Evolutionary conservation across 805 yeast species (phyloP).

Genomic region (Yarrowia porcina): DNA sequence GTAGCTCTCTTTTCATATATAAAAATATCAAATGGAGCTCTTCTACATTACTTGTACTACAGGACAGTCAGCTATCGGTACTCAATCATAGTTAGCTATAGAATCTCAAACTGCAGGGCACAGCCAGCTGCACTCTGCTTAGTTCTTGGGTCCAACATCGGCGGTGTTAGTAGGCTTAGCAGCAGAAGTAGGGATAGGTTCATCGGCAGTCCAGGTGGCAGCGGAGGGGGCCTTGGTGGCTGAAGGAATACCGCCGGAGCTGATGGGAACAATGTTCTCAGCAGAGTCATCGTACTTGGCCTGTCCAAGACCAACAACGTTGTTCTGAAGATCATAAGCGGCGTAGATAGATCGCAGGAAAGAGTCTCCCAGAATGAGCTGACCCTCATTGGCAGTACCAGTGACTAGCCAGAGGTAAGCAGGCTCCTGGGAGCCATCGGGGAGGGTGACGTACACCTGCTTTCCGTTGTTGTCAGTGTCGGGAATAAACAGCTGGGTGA

Average conservation of each 20-base stretch:
- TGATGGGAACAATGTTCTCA: constrained; percentile 30
- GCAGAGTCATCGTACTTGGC: constrained; percentile 31
- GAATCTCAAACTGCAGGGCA: not conserved
- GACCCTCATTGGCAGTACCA: not conserved
- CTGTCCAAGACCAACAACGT: constrained; percentile 52
- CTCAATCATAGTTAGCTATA: not conserved
- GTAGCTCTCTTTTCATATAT: no score
- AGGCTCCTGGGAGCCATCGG: not conserved
- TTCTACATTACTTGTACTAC: no score
- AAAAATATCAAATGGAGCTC: no score
- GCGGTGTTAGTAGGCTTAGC: not conserved
- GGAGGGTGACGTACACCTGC: constrained; percentile 26
- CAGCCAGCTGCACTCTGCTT: not conserved
- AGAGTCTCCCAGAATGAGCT: constrained; percentile 47
- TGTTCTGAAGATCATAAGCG: constrained; percentile 58
- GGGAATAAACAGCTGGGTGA: not conserved
- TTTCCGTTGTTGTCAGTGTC: not conserved
- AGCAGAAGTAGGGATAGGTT: not conserved
- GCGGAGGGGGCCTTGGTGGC: not conserved
- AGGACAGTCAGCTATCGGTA: no score
- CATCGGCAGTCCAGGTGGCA: not conserved
- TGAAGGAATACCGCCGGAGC: constrained; percentile 30
- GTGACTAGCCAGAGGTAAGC: not conserved
- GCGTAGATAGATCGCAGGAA: constrained; percentile 59
- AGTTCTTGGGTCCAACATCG: not conserved